Base-by-base conservation (phyloP, 257 asterid genomes). In the Phtheirospermum japonicum region DNA sequence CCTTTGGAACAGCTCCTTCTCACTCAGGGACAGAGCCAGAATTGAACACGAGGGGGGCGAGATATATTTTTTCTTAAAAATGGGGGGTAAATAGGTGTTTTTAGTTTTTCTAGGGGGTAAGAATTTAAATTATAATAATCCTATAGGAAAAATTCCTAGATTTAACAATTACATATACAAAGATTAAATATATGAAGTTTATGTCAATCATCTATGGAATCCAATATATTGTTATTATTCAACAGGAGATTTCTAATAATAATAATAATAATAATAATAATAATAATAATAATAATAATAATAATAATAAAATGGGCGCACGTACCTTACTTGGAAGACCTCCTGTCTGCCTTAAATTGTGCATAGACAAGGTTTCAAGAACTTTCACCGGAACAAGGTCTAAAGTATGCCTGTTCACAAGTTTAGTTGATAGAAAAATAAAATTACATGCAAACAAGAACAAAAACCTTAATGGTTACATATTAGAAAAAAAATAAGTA, bases 281-380 rank as follows among this genome's bases (percentile, higher is more conserved):
- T 16, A 34, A 14, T 19, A 6, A 33, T 40, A 26, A 16, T 40
- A 57, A 13, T 12, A 63, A 42, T 48, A 63, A 33, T 5, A 32
- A 61, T 2, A 26, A 59, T 0, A n/a, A 48, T 11, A 55, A 65
- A 64, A 14, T 13, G 30, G 59, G 31, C 40, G 56, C 40, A 30
- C 61, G 55, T 77, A 86, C 97, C 95, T 83, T 78, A 66, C 79
- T 77, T 4, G 96, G 98, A 64, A 90, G 95, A 43, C 95, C 83
- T 61, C 97, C 73, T 26, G 76, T 82, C 71, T 76, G 78, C 63
- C 75, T 80, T 61, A 88, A 68, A 51, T 52, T 58, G 61, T 59
- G 59, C 34, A 69, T 49, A 37, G 95, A 80, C 67, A 85, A 71
- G 42, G 89, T 69, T 74, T 88, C 98, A 55, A 90, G 95, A 68